Conservation (phyloP, 225 moss, liverwort and hornwort genomes). For the Lunularia cruciata region DNA sequence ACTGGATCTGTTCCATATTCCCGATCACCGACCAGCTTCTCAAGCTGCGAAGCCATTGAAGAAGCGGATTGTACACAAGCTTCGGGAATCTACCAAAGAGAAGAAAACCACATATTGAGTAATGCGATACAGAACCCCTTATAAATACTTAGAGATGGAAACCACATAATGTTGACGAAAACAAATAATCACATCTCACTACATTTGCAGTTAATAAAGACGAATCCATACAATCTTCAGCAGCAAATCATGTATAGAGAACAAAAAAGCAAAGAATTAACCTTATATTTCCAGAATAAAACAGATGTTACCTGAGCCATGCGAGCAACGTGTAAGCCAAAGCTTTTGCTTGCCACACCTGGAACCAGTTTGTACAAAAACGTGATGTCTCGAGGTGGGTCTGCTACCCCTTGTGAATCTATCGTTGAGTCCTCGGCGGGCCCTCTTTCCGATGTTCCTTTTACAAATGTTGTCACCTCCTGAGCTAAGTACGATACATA, state of each 20-base stretch:
- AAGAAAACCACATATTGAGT: no score
- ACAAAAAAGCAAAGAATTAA: background rate
- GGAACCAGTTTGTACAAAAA: conserved; percentile 94
- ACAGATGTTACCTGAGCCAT: conserved; percentile 69
- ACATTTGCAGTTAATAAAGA: no score
- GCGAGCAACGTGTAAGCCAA: conserved; percentile 94
- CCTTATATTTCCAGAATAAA: background rate
- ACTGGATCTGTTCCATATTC: background rate
- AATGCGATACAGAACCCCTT: no score
- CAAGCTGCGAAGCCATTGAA: conserved; percentile 75
- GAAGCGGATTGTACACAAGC: conserved; percentile 74
- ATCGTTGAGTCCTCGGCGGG: background rate
- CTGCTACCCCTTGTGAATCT: conserved; percentile 38
- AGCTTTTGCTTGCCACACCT: conserved; percentile 89
- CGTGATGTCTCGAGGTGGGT: conserved; percentile 69
- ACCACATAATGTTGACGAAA: no score
- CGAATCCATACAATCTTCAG: background rate
- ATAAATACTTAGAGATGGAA: no score
- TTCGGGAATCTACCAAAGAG: conserved; percentile 65
- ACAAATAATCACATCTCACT: no score
- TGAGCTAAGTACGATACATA: conserved; percentile 88
- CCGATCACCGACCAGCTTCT: conserved; percentile 67
- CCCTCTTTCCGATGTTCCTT: background rate
- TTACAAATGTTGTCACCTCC: conserved; percentile 28
- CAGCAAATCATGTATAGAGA: no score